Evolutionary conservation across 345 rosid species (phyloP).

Genomic region (Acer yangbiense): DNA sequence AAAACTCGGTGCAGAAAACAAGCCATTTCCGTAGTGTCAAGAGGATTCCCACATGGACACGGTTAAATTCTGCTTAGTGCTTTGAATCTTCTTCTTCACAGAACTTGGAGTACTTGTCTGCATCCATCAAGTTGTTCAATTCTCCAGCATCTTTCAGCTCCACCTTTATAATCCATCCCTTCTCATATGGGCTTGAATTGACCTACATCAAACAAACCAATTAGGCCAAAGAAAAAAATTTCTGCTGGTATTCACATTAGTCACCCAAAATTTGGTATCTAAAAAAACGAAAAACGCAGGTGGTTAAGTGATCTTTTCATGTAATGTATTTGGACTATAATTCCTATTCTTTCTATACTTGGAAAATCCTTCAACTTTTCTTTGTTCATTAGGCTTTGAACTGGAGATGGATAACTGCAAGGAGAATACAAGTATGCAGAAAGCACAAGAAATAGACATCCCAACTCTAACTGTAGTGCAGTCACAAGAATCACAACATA

Average conservation of each 20-base stretch:
- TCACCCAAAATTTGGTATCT: neutral
- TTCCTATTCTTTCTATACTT: neutral
- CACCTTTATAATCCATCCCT: slow-evolving; percentile 93
- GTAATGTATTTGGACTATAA: neutral
- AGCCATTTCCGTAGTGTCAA: slow-evolving; percentile 2
- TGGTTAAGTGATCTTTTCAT: neutral
- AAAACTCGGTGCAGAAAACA: neutral
- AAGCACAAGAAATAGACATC: neutral
- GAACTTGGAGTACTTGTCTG: slow-evolving; percentile 78
- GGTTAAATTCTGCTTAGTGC: slow-evolving; percentile 46
- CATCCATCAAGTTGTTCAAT: slow-evolving; percentile 69
- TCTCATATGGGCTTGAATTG: slow-evolving; percentile 75
- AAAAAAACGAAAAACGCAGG: neutral
- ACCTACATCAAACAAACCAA: slow-evolving; percentile 42
- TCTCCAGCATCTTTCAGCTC: slow-evolving; percentile 57
- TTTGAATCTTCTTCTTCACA: slow-evolving; percentile 95
- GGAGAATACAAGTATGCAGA: neutral
- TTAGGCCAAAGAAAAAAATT: neutral
- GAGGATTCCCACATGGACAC: neutral
- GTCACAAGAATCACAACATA: neutral
- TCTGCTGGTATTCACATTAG: too few relatives aligned
- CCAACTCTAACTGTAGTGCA: too few relatives aligned
- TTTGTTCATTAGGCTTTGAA: neutral
- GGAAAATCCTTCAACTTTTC: neutral
- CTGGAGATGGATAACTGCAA: neutral